phyloP scores from a whole-genome alignment of 495 filamentous ascomycete genomes.

The Penicillium verhagenii region DNA sequence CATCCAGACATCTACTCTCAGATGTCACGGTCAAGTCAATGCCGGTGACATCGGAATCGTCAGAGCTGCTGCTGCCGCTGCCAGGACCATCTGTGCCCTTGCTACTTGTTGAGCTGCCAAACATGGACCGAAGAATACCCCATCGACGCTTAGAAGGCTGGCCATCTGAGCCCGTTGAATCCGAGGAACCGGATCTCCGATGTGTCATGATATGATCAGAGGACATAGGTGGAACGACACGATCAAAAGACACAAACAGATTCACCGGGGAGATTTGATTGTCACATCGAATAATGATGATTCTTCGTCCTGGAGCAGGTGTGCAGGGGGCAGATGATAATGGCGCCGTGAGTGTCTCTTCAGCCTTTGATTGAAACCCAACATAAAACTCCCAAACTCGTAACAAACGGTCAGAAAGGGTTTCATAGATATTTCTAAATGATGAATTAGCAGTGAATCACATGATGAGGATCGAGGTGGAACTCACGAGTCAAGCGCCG shows the following conservation, averaged over 20 bases:
- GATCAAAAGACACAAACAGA: conserved; percentile 66
- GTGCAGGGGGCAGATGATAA: conserved; percentile 78
- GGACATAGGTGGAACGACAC: conserved; percentile 47
- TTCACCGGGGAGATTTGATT: conserved; percentile 56
- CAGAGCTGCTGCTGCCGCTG: conserved; percentile 35
- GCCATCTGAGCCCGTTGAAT: conserved; percentile 26
- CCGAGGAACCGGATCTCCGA: conserved; percentile 38
- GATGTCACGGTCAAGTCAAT: conserved; percentile 27
- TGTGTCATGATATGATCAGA: conserved; percentile 38
- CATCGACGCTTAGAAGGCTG: conserved; percentile 59
- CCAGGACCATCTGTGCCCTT: conserved; percentile 32
- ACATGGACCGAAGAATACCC: conserved; percentile 69
- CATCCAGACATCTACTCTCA: conserved; percentile 32
- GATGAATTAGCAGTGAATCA: not conserved
- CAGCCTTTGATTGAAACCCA: conserved; percentile 60
- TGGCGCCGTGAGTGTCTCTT: conserved; percentile 52
- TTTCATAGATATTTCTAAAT: conserved; percentile 58
- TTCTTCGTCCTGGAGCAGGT: conserved; percentile 85
- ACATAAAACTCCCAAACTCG: conserved; percentile 78
- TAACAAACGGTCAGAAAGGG: conserved; percentile 66
- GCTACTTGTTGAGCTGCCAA: conserved; percentile 36
- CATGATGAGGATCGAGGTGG: not conserved
- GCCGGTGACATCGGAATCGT: conserved; percentile 35
- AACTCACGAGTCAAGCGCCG: conserved; percentile 69
- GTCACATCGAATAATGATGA: conserved; percentile 91